A percentile compares a stretch with the other conserved stretches of the same genome.
phyloP scores from a whole-genome alignment of 2,329 filamentous ascomycete species.

The Elsinoe batatas region DNA sequence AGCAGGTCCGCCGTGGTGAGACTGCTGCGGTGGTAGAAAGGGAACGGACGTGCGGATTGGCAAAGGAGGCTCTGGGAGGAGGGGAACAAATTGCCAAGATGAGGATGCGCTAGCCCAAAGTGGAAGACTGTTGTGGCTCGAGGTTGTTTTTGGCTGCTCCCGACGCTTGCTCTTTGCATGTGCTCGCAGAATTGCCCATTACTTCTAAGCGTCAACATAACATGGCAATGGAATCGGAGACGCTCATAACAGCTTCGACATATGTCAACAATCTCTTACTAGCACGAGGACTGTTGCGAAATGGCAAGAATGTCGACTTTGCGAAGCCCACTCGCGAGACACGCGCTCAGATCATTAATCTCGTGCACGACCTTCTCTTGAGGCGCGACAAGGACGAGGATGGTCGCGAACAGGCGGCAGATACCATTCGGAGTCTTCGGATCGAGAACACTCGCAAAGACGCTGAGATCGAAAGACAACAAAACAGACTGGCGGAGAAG shows the following conservation, averaged over 20 bases:
- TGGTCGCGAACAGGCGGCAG: slow-evolving; percentile 72
- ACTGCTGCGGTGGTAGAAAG: too few species aligned
- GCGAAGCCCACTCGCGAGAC: slow-evolving; percentile 55
- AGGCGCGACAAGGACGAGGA: slow-evolving; percentile 89
- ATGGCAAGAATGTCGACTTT: slow-evolving; percentile 72
- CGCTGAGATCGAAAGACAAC: slow-evolving; percentile 46
- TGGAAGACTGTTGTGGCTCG: slow-evolving; percentile 6
- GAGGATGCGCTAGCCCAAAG: neutral
- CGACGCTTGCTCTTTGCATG: neutral
- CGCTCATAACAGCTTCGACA: slow-evolving; percentile 50
- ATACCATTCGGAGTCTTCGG: slow-evolving; percentile 65
- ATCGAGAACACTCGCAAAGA: slow-evolving; percentile 65
- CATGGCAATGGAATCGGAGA: slow-evolving; percentile 36
- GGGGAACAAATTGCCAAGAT: neutral
- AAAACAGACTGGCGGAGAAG: slow-evolving; percentile 42
- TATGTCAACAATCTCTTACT: slow-evolving; percentile 58
- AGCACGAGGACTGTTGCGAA: slow-evolving; percentile 52
- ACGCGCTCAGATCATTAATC: slow-evolving; percentile 79
- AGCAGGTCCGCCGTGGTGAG: too few species aligned
- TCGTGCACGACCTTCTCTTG: slow-evolving; percentile 87
- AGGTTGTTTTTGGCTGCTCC: neutral
- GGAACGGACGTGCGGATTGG: neutral
- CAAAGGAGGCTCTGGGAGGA: neutral
- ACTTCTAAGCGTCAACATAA: neutral
- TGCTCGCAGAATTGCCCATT: neutral